Conservation (phyloP, 352 stramenopile genomes). For the Phytophthora fragariaefolia region DNA sequence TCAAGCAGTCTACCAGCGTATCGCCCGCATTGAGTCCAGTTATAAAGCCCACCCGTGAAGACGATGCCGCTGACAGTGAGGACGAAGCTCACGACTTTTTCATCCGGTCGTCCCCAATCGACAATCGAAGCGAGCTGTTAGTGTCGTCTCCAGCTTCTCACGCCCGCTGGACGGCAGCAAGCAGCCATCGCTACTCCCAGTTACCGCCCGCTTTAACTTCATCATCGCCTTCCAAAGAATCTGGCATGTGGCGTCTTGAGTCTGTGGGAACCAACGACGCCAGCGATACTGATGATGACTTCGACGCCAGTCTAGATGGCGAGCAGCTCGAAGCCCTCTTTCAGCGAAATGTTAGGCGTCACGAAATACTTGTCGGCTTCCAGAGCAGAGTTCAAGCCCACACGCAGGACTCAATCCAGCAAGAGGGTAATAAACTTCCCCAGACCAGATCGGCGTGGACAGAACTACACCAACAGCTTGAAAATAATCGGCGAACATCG, state of each 20-base stretch:
- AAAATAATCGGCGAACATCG: slow-evolving; percentile 27
- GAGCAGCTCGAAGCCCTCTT: slow-evolving; percentile 66
- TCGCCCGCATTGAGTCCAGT: neutral
- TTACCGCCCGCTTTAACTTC: slow-evolving; percentile 8
- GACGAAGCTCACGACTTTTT: slow-evolving; percentile 49
- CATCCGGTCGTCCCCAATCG: slow-evolving; percentile 6
- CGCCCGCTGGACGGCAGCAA: slow-evolving; percentile 7
- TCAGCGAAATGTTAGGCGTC: slow-evolving; percentile 62
- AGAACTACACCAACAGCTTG: slow-evolving; percentile 48
- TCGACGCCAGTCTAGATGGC: slow-evolving; percentile 45
- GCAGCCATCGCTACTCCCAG: slow-evolving; percentile 33
- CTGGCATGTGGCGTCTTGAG: slow-evolving; percentile 25
- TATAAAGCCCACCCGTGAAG: neutral
- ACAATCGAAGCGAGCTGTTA: slow-evolving; percentile 4
- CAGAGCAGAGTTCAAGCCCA: slow-evolving; percentile 32
- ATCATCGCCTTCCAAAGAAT: slow-evolving; percentile 2
- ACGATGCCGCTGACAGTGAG: slow-evolving; percentile 20
- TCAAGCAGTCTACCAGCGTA: neutral
- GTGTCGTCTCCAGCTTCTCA: slow-evolving; percentile 3
- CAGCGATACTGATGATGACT: slow-evolving; percentile 37
- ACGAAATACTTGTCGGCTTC: slow-evolving; percentile 68
- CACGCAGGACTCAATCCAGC: slow-evolving; percentile 11
- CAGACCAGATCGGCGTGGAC: slow-evolving; percentile 39
- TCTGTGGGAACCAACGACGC: slow-evolving; percentile 22
- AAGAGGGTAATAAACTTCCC: neutral